Evolutionary conservation across 257 asterid species (phyloP).

Genomic region (Jacaranda copaia): DNA sequence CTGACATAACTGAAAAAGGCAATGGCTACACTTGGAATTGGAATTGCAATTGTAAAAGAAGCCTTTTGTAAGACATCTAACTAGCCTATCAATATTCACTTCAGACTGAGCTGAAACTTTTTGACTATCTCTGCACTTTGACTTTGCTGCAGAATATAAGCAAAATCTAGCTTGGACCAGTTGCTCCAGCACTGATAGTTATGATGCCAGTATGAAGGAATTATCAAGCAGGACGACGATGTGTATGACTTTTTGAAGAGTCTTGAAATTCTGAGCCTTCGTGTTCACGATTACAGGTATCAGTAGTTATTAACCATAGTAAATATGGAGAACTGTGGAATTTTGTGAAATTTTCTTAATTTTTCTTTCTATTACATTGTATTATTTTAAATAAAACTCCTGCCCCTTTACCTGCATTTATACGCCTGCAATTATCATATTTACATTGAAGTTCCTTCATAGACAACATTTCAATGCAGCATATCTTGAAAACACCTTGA

Average conservation of each 20-base stretch:
- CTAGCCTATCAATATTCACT: too few relatives aligned
- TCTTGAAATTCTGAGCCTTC: not conserved
- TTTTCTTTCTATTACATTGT: too few relatives aligned
- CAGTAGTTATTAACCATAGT: too few relatives aligned
- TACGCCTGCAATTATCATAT: too few relatives aligned
- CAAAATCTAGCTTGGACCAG: not conserved
- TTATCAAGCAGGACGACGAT: not conserved
- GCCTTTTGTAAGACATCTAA: not conserved
- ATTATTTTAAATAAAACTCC: too few relatives aligned
- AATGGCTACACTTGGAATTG: not conserved
- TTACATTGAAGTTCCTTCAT: too few relatives aligned
- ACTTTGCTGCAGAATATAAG: not conserved
- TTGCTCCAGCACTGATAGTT: not conserved
- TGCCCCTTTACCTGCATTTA: too few relatives aligned
- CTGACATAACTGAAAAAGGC: conserved; percentile 5
- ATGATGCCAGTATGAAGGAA: not conserved
- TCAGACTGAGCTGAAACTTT: not conserved
- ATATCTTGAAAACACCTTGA: not conserved
- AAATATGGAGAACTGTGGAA: not conserved
- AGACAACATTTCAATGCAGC: not conserved
- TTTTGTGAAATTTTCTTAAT: not conserved
- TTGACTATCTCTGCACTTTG: conserved; percentile 13
- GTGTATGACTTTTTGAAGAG: not conserved
- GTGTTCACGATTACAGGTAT: not conserved
- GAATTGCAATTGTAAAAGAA: conserved; percentile 31